Evolutionary conservation across 768 basidiomycete species (phyloP), one percentile per base, ranked within the genome.

Genomic region (Boletus coccyginus): DNA sequence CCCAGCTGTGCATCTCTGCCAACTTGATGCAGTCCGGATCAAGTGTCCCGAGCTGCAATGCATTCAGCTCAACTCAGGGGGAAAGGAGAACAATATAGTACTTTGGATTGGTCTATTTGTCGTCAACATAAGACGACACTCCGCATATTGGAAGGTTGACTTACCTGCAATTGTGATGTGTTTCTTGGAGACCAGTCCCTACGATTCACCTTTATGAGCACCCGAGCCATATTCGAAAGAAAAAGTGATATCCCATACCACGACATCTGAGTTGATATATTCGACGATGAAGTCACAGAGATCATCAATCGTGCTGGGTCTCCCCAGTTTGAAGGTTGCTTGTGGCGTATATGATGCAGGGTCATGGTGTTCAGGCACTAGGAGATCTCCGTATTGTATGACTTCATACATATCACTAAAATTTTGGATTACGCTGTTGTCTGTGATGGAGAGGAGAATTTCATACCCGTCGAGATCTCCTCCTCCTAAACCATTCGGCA

Each of bases 221-320:
- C 59, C 36, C 21, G 16, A 36, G 16, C 1, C n/a, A 8, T 21
- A 9, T 48, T 39, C 2, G 7, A 27, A 16, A 38, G 13, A 48
- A 19, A 38, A 33, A 35, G 5, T 2, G 8, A 17, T 21, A 8
- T 40, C 3, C 64, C 79, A 19, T 70, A 90, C 89, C 78, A 91
- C 70, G 42, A 91, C 81, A 63, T 93, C 90, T 0, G 90, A 90
- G 59, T 89, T 80, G 66, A 94, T 90, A 53, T 92, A 94, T 62
- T 93, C 85, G 14, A 91, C 83, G 24, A 94, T 75, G 62, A 94
- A 93, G 54, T 93, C 78, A 57, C 87, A 88, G 14, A 93, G 83
- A 60, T 92, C 88, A 1, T 85, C 75, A 7, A 90, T 79, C 0
- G 77, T 82, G 53, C 83, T 82, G 9, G 81, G 77, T 17, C 79